Conservation (phyloP, 805 yeast species). For the Pichia californica region DNA sequence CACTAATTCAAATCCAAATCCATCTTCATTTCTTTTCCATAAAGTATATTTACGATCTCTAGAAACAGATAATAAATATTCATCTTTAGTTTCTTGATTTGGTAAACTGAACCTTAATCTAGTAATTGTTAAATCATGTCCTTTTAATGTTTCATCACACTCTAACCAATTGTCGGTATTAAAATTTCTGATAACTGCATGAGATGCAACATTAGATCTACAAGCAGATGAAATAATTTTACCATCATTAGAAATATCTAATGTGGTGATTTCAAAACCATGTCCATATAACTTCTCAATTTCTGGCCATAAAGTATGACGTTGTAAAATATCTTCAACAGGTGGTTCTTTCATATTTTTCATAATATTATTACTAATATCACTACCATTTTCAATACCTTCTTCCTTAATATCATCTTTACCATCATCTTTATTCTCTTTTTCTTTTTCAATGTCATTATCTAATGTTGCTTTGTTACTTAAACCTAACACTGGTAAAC, state of each 20-base stretch:
- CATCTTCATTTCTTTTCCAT: slow-evolving; percentile 44
- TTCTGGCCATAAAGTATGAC: slow-evolving; percentile 94
- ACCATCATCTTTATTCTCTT: slow-evolving; percentile 32
- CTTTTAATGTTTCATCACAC: slow-evolving; percentile 54
- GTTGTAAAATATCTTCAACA: slow-evolving; percentile 81
- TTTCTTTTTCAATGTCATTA: slow-evolving; percentile 34
- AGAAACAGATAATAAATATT: slow-evolving; percentile 60
- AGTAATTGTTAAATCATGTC: slow-evolving; percentile 83
- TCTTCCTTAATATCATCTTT: slow-evolving; percentile 31
- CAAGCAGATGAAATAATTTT: slow-evolving; percentile 81
- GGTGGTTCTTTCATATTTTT: slow-evolving; percentile 56
- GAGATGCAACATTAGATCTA: slow-evolving; percentile 73
- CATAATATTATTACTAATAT: slow-evolving; percentile 42
- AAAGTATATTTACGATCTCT: slow-evolving; percentile 83
- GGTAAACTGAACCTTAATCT: slow-evolving; percentile 64
- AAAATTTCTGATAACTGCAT: slow-evolving; percentile 80
- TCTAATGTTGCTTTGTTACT: slow-evolving; percentile 79
- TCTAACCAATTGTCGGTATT: slow-evolving; percentile 52
- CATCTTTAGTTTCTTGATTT: slow-evolving; percentile 41
- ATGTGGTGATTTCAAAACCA: slow-evolving; percentile 85
- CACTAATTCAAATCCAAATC: slow-evolving; percentile 22
- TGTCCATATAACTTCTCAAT: slow-evolving; percentile 93
- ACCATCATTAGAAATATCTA: slow-evolving; percentile 63
- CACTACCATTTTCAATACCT: slow-evolving; percentile 10
- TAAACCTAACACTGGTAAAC: slow-evolving; percentile 87